phyloP scores from a whole-genome alignment of 2,329 filamentous ascomycete genomes.

The Xylariomycetidae sp. region DNA sequence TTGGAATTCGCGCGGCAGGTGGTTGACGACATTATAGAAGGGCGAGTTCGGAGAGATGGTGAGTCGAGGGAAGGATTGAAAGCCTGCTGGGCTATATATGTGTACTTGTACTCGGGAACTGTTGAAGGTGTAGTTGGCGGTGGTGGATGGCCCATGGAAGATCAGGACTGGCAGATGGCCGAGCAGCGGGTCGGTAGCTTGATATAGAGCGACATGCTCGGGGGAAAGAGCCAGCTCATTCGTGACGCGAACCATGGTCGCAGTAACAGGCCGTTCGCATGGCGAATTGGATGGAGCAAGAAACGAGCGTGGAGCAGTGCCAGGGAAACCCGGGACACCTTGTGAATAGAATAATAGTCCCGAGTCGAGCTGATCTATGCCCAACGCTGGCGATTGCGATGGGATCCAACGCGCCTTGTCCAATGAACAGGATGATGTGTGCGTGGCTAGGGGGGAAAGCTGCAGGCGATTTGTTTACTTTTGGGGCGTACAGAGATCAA shows the following conservation, averaged over 20 bases:
- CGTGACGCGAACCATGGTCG: conserved; percentile 77
- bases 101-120: conserved; percentile 94
- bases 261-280: conserved; percentile 38
- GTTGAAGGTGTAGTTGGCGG: conserved; percentile 78
- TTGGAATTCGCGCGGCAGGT: conserved; percentile 88
- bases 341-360: no score
- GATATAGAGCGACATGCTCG: conserved; percentile 81
- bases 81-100: conserved; percentile 82
- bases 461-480: conserved; percentile 13
- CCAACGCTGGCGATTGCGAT: no score
- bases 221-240: conserved; percentile 74
- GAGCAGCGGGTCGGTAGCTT: conserved; percentile 79
- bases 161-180: conserved; percentile 78
- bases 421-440: conserved; percentile 14
- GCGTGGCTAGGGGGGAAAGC: conserved; percentile 4
- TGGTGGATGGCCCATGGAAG: conserved; percentile 89
- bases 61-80: conserved; percentile 84
- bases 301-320: conserved; percentile 13
- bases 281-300: conserved; percentile 20
- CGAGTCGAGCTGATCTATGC: no score
- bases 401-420: no score
- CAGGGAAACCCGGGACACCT: conserved; percentile 10
- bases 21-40: conserved; percentile 84
- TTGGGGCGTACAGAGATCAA: conserved; percentile 8
- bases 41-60: conserved; percentile 90